Percentiles rank a stretch among this genome's conserved stretches.
phyloP scores from a whole-genome alignment of 768 basidiomycete species.

The Xerocomus potaroensis region DNA sequence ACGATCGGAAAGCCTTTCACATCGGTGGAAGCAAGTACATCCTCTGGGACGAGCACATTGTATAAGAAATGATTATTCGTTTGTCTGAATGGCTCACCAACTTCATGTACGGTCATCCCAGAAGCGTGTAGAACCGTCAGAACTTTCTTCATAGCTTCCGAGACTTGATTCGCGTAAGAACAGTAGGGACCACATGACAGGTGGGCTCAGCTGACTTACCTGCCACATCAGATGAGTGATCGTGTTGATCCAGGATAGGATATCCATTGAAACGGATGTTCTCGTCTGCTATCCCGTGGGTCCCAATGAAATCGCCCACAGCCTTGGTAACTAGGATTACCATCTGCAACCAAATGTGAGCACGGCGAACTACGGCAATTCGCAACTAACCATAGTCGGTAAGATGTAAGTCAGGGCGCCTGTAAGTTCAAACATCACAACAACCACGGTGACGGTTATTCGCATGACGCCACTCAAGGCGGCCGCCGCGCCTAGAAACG shows the following conservation, averaged over 20 bases:
- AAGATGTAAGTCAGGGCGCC: conserved; percentile 96
- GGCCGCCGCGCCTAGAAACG: conserved; percentile 95
- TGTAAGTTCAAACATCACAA: conserved; percentile 99
- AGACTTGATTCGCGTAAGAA: conserved; percentile 47
- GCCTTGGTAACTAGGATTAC: conserved; percentile 95
- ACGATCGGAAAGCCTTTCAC: conserved; percentile 94
- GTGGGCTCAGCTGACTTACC: conserved; percentile 45
- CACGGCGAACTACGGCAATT: conserved; percentile 2
- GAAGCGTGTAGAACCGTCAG: conserved; percentile 66
- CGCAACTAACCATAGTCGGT: conserved; percentile 82
- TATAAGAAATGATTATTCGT: conserved; percentile 2
- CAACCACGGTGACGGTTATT: conserved; percentile 96
- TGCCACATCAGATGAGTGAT: conserved; percentile 85
- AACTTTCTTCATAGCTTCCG: conserved; percentile 85
- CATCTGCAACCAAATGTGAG: conserved; percentile 54
- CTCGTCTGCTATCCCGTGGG: conserved; percentile 93
- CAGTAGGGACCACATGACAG: conserved; percentile 3
- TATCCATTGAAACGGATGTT: conserved; percentile 97
- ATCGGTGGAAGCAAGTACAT: conserved; percentile 60
- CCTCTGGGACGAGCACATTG: conserved; percentile 43
- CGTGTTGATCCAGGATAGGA: conserved; percentile 95
- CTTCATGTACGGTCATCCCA: conserved; percentile 71
- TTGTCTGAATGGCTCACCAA: conserved; percentile 54
- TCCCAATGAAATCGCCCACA: conserved; percentile 91
- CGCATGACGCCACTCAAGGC: conserved; percentile 95